These are phyloP conservation scores for Scheffersomyces cryptocercus DNA, from an alignment of 1,139 yeast genomes.

Conservation along the genomic window DNA sequence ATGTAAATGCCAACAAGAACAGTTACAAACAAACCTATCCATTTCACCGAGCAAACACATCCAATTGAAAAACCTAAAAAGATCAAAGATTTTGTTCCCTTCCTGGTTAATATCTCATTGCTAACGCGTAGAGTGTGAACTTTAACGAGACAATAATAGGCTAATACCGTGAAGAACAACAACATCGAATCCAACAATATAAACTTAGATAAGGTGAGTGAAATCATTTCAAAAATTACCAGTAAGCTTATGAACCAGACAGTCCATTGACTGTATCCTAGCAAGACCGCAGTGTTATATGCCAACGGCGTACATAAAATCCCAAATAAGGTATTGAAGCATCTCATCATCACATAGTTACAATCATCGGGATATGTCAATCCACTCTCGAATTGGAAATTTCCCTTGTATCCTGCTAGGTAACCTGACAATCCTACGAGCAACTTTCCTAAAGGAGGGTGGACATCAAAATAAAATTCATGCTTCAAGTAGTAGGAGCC, in stretches of 20 bases:
- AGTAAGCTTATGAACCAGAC: constrained; percentile 56
- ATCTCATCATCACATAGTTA: constrained; percentile 61
- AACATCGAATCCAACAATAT: constrained; percentile 74
- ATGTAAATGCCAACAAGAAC: constrained; percentile 85
- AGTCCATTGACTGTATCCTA: constrained; percentile 48
- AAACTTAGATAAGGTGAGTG: constrained; percentile 67
- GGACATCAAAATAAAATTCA: constrained; percentile 75
- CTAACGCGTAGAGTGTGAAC: constrained; percentile 46
- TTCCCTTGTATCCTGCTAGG: constrained; percentile 67
- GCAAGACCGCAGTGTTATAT: constrained; percentile 55
- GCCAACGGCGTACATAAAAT: constrained; percentile 65
- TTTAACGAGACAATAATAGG: constrained; percentile 58
- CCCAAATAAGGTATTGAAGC: constrained; percentile 66
- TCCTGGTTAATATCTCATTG: constrained; percentile 38
- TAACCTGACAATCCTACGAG: constrained; percentile 67
- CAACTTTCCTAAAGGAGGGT: constrained; percentile 77
- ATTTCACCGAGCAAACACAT: constrained; percentile 89
- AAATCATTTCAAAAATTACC: constrained; percentile 67
- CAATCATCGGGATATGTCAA: constrained; percentile 52
- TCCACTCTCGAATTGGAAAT: constrained; percentile 68
- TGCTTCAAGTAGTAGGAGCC: constrained; percentile 64
- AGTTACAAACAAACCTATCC: constrained; percentile 94
- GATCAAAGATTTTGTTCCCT: constrained; percentile 58
- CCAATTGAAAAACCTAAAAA: constrained; percentile 84
- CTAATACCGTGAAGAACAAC: constrained; percentile 65